Conservation (phyloP, 2,329 filamentous ascomycete genomes). For the Epichloe scottii region DNA sequence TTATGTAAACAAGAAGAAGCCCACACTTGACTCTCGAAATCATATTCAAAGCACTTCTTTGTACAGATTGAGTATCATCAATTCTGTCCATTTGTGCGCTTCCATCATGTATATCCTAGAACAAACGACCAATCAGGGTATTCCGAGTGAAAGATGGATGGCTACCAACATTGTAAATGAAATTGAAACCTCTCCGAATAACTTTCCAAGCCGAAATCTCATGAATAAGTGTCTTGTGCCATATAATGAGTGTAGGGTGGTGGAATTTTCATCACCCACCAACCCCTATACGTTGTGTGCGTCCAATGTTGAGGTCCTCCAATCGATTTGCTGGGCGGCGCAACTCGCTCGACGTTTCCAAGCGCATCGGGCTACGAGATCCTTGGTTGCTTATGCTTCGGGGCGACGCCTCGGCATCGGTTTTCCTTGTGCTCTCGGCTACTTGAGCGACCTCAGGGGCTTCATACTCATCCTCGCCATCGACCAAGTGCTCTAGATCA, state of each 20-base stretch:
- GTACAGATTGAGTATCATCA: not conserved
- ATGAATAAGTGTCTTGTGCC: not conserved
- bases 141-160: not conserved
- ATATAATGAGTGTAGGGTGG: too few relatives aligned
- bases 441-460: not conserved
- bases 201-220: not conserved
- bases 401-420: not conserved
- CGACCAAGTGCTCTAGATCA: slow-evolving; percentile 17
- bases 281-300: slow-evolving; percentile 19
- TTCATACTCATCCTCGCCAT: slow-evolving; percentile 15
- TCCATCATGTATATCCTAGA: not conserved
- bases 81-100: not conserved
- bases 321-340: slow-evolving; percentile 17
- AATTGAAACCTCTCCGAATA: too few relatives aligned
- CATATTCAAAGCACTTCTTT: not conserved
- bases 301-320: slow-evolving; percentile 21
- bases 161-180: not conserved
- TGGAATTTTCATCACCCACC: slow-evolving; percentile 4
- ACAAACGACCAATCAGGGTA: not conserved
- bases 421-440: slow-evolving; percentile 7
- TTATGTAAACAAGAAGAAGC: slow-evolving; percentile 50
- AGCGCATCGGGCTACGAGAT: slow-evolving; percentile 16
- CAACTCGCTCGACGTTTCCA: slow-evolving; percentile 17
- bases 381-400: slow-evolving; percentile 9
- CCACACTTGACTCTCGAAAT: not conserved